These are phyloP conservation scores for Lentinus tigrinus DNA, from an alignment of 768 basidiomycete genomes.

Conservation along the genomic window DNA sequence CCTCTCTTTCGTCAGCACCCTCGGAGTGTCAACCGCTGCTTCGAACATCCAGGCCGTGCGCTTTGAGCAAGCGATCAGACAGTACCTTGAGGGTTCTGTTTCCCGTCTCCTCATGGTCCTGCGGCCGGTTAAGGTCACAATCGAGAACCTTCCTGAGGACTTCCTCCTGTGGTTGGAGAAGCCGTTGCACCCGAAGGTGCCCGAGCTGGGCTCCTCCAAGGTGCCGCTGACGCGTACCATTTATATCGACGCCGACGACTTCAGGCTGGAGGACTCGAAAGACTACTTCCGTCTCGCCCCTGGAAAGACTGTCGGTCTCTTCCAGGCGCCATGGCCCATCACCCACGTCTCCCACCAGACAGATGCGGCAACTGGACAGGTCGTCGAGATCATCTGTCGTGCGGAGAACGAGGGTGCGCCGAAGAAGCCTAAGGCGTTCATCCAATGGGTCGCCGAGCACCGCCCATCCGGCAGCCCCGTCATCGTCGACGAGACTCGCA, in stretches of 20 bases:
- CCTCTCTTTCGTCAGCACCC: slow-evolving; percentile 84
- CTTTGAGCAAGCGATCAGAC: slow-evolving; percentile 87
- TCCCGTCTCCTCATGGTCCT: slow-evolving; percentile 91
- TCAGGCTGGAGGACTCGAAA: slow-evolving; percentile 84
- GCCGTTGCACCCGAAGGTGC: slow-evolving; percentile 90
- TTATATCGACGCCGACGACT: slow-evolving; percentile 93
- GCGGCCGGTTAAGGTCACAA: slow-evolving; percentile 84
- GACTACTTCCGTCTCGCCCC: slow-evolving; percentile 98
- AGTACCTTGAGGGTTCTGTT: slow-evolving; percentile 85
- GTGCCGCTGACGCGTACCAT: slow-evolving; percentile 87
- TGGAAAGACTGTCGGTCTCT: slow-evolving; percentile 94
- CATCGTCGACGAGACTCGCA: slow-evolving; percentile 80
- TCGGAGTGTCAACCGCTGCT: slow-evolving; percentile 88
- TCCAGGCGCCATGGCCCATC: slow-evolving; percentile 89
- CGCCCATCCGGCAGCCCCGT: slow-evolving; percentile 77
- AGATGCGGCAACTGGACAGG: slow-evolving; percentile 67
- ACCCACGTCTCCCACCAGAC: slow-evolving; percentile 89
- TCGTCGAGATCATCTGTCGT: slow-evolving; percentile 76
- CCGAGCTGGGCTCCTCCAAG: slow-evolving; percentile 76
- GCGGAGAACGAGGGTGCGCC: slow-evolving; percentile 63
- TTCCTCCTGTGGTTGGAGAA: slow-evolving; percentile 84
- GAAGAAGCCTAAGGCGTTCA: slow-evolving; percentile 89
- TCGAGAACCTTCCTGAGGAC: slow-evolving; percentile 89
- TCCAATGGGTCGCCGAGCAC: slow-evolving; percentile 96
- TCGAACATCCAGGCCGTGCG: slow-evolving; percentile 85